Evolutionary conservation across 2,329 filamentous ascomycete genomes (phyloP).

Genomic region (Diaporthe sp.): DNA sequence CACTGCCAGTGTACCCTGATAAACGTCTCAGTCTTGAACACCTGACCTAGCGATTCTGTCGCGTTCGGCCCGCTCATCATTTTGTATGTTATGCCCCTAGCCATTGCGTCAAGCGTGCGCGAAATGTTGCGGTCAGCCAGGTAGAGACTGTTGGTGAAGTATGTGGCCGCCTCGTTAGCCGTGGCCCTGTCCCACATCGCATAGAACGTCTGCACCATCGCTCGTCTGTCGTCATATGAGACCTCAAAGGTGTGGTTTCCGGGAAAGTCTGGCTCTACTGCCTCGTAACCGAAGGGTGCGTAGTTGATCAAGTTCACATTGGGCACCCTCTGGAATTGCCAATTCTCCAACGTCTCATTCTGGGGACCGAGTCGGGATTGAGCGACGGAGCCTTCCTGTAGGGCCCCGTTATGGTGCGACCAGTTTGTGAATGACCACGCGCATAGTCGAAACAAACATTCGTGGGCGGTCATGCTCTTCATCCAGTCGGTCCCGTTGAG

Average conservation of each 20-base stretch:
- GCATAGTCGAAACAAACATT: not conserved
- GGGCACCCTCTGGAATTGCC: too few species aligned
- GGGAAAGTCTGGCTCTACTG: not conserved
- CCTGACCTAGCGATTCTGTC: not conserved
- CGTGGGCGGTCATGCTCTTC: not conserved
- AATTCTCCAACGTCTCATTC: too few species aligned
- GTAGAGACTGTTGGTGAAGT: not conserved
- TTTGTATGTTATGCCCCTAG: not conserved
- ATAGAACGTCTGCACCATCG: not conserved
- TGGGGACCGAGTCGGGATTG: not conserved
- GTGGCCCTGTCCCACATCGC: not conserved
- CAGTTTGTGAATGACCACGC: not conserved
- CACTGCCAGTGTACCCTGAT: not conserved
- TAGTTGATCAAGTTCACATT: not conserved
- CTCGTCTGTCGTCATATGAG: not conserved
- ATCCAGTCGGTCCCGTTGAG: not conserved
- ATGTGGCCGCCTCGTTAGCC: not conserved
- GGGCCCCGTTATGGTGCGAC: not conserved
- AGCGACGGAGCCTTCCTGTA: not conserved
- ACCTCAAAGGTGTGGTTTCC: not conserved
- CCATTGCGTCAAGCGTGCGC: not conserved
- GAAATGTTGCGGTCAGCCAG: not conserved
- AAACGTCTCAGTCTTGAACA: not conserved
- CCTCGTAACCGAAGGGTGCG: not conserved
- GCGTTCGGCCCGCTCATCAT: slow-evolving; percentile 2